Evolutionary conservation across 2,329 filamentous ascomycete species (phyloP), one percentile per base, ranked within the genome.

Genomic region (Gliomastix tumulicola): DNA sequence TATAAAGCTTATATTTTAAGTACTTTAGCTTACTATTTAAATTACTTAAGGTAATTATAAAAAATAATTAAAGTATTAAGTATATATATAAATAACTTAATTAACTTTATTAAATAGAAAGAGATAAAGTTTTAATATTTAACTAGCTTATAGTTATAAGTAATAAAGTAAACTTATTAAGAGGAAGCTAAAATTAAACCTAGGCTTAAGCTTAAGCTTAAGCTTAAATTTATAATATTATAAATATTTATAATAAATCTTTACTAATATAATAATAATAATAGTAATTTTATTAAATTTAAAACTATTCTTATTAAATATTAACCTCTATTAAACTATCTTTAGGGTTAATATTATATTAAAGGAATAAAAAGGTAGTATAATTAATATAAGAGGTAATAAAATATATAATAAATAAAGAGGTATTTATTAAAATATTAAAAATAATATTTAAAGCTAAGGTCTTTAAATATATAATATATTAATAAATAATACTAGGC

Each of bases 341-440:
- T 21, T 34, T 27, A 27, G 23, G 15, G 15, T 5, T 27, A 27
- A 34, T 34, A 34, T 21, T 34, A 21, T 32, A 34, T 34, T 34
- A 34, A 21, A 34, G 5, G 5, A 25, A n/a, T 25, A 25, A 9
- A 25, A 25, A 25, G 22, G 9, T 25, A 25, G 9, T 25, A 25
- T 25, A 25, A 9, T 25, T 25, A 25, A n/a, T 25, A 25, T 25
- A 9, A 25, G n/a, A n/a, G 10, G 15, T 21, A 19, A 19, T 18
- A 34, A 18, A 18, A 10, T 17, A 11, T 34, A 9, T 34, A 19
- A 10, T 10, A 9, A 19, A 10, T 10, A 21, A 21, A 11, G 7
- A 8, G 15, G 16, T 18, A 34, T 34, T 18, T 9, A 34, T 34
- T 18, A 18, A 9, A 19, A 34, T 34, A 19, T 10, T 21, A 19